Evolutionary conservation across 768 basidiomycete species (phyloP).

Genomic region (Collybiopsis confluens): DNA sequence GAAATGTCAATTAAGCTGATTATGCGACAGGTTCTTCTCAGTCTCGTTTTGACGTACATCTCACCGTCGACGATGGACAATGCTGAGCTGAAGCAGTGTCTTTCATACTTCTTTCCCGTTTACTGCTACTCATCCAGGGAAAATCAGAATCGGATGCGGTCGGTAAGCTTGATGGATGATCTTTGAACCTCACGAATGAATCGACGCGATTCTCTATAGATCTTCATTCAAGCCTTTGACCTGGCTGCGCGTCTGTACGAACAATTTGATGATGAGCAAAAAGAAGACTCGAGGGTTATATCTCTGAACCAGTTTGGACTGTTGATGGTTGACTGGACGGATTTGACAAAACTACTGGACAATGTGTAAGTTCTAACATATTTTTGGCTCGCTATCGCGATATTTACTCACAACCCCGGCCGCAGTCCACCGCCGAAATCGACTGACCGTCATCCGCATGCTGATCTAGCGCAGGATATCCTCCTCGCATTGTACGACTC

Average conservation of each 20-base stretch:
- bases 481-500: constrained; percentile 43
- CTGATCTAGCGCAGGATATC: constrained; percentile 56
- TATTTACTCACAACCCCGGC: not conserved
- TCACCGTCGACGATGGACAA: constrained; percentile 84
- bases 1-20: not conserved
- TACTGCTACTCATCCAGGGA: constrained; percentile 81
- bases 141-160: constrained; percentile 70
- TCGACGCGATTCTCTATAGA: constrained; percentile 32
- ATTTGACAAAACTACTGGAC: constrained; percentile 64
- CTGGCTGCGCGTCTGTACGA: constrained; percentile 52
- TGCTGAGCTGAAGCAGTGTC: constrained; percentile 83
- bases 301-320: constrained; percentile 66
- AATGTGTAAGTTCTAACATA: constrained; percentile 25
- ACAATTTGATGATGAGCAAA: constrained; percentile 66
- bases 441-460: constrained; percentile 36
- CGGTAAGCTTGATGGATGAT: constrained; percentile 24
- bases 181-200: not conserved
- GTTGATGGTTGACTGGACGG: constrained; percentile 87
- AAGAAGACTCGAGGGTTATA: constrained; percentile 73
- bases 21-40: constrained; percentile 27
- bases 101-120: constrained; percentile 94
- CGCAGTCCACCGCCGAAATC: constrained; percentile 5
- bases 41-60: constrained; percentile 61
- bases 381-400: not conserved
- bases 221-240: constrained; percentile 67